phyloP scores from a whole-genome alignment of 2,329 filamentous ascomycete genomes.

The Nemania bipapillata region DNA sequence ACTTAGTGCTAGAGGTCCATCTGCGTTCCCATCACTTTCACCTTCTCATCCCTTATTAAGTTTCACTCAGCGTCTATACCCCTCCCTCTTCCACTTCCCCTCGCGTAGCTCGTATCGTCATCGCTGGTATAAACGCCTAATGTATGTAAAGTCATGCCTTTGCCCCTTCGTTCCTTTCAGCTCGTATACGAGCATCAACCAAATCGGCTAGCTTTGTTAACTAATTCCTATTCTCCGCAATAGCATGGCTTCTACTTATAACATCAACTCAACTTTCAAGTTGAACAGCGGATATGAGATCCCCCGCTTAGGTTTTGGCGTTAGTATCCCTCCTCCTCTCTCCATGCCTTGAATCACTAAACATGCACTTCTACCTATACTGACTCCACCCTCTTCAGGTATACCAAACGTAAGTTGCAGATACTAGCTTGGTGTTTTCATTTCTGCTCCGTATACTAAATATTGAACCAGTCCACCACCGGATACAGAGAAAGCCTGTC shows the following conservation, averaged over 20 bases:
- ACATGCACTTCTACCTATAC: not conserved
- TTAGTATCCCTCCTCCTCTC: conserved; percentile 50
- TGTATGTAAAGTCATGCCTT: not conserved
- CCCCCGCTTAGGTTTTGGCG: conserved; percentile 65
- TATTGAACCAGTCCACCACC: conserved; percentile 50
- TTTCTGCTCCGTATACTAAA: conserved; percentile 22
- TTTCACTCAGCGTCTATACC: not conserved
- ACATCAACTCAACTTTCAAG: conserved; percentile 61
- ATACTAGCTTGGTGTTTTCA: not conserved
- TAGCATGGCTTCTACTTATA: conserved; percentile 59
- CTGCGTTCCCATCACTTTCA: too few species aligned
- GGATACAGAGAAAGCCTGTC: conserved; percentile 54
- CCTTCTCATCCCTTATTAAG: not conserved
- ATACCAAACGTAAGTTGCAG: conserved; percentile 62
- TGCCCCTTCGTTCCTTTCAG: not conserved
- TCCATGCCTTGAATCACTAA: not conserved
- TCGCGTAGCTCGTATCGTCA: not conserved
- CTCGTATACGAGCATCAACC: not conserved
- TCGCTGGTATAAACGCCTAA: not conserved
- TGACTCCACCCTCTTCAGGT: conserved; percentile 54
- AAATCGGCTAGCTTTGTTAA: not conserved
- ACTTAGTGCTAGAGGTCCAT: not conserved
- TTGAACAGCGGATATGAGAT: conserved; percentile 66
- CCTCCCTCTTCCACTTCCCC: too few species aligned
- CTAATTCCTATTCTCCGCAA: not conserved